These are phyloP conservation scores for Tuber brumale DNA, from an alignment of 495 filamentous ascomycete genomes.

Conservation along the genomic window DNA sequence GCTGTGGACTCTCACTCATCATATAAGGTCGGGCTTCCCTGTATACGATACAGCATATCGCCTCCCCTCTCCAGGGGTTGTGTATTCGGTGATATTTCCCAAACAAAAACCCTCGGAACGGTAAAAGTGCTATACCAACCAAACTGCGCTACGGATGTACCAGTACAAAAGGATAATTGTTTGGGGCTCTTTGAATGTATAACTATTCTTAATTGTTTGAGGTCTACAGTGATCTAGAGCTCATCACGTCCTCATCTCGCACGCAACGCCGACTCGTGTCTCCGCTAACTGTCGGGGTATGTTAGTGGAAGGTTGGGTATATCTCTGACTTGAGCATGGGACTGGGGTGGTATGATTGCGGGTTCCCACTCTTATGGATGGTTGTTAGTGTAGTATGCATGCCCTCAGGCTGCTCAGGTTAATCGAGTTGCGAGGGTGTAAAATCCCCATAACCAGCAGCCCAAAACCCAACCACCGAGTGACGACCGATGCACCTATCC, in stretches of 20 bases:
- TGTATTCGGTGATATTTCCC: background rate
- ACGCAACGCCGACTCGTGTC: background rate
- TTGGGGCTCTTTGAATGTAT: background rate
- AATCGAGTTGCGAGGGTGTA: background rate
- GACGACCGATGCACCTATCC: background rate
- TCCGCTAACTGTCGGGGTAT: background rate
- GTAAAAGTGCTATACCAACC: background rate
- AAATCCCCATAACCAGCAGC: background rate
- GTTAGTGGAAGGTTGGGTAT: background rate
- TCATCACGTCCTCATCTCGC: background rate
- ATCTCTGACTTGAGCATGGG: background rate
- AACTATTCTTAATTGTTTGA: background rate
- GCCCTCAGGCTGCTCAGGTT: background rate
- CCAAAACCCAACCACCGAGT: background rate
- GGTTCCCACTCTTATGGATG: background rate
- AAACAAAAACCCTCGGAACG: background rate
- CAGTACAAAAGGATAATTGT: background rate
- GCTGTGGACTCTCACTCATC: background rate
- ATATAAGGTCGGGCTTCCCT: background rate
- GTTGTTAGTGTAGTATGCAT: background rate
- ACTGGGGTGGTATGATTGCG: background rate
- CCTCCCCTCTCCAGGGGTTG: background rate
- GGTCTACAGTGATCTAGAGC: background rate
- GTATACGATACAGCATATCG: background rate
- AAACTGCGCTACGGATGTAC: background rate